A percentile compares a stretch with the other conserved stretches of the same genome.
Evolutionary conservation across 768 basidiomycete species (phyloP).

Genomic region (Paxillus rubicundulus): DNA sequence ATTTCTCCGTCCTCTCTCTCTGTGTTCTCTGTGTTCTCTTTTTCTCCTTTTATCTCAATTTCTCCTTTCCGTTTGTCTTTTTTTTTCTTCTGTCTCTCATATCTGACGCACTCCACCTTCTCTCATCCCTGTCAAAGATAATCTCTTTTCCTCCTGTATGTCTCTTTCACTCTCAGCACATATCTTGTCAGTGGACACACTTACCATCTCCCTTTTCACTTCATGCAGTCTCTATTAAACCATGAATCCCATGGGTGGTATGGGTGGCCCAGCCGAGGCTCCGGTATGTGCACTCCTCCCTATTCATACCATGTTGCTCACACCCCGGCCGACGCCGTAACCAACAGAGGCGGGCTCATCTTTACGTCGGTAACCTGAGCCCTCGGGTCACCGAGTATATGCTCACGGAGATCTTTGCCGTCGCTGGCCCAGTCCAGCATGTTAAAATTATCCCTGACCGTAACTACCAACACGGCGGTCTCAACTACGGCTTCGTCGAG

Average conservation of each 20-base stretch:
- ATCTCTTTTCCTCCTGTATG: conserved; percentile 37
- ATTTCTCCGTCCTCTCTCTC: conserved; percentile 15
- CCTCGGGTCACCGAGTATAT: conserved; percentile 99
- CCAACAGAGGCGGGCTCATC: conserved; percentile 83
- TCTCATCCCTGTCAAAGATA: conserved; percentile 35
- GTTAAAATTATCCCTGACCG: conserved; percentile 99
- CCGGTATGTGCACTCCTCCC: conserved; percentile 51
- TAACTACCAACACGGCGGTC: conserved; percentile 98
- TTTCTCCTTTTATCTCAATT: conserved; percentile 32
- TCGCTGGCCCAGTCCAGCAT: conserved; percentile 95
- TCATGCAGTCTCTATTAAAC: conserved; percentile 44
- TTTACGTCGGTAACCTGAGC: conserved; percentile 97
- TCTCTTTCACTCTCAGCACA: conserved; percentile 20
- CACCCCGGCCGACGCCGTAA: conserved; percentile 4
- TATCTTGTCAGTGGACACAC: conserved; percentile 9
- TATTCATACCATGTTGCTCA: conserved; percentile 6
- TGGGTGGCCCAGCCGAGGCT: conserved; percentile 70
- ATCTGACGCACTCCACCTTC: conserved; percentile 34
- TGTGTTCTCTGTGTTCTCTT: conserved; percentile 26
- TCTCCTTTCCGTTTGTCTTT: conserved; percentile 36
- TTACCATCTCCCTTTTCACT: conserved; percentile 11
- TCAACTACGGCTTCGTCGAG: conserved; percentile 99
- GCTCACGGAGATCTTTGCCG: conserved; percentile 96
- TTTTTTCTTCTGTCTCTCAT: conserved; percentile 32
- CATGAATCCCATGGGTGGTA: conserved; percentile 69